Percentiles rank a stretch among this genome's conserved stretches.
These are phyloP conservation scores for Trichosphaerium sp. DNA, from an alignment of 78 protist species.

Conservation along the genomic window DNA sequence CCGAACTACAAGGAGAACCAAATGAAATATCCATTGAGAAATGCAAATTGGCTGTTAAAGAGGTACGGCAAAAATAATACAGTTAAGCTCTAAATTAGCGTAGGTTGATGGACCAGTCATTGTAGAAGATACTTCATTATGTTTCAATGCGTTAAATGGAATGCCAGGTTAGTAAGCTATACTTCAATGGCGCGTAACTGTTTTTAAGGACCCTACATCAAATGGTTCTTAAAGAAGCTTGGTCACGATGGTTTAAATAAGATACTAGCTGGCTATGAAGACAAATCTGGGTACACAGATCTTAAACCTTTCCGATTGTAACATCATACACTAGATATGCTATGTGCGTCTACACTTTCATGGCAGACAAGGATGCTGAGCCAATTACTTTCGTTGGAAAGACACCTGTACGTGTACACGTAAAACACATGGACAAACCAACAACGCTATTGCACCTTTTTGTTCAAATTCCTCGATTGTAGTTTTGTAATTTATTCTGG, in stretches of 20 bases:
- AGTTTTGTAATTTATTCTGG: neutral
- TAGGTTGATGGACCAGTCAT: constrained; percentile 78
- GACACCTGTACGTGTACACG: constrained; percentile 18
- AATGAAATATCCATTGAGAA: constrained; percentile 70
- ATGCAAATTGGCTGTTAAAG: constrained; percentile 62
- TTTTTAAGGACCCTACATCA: no score
- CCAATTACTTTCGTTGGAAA: constrained; percentile 70
- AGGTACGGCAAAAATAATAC: neutral
- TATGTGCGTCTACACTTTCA: constrained; percentile 75
- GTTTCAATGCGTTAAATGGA: constrained; percentile 90
- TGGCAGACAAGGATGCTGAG: constrained; percentile 63
- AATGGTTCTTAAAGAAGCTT: constrained; percentile 88
- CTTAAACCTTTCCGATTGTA: no score
- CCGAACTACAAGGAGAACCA: constrained; percentile 93
- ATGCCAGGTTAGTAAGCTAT: constrained; percentile 88
- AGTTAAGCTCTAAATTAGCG: neutral
- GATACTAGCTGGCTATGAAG: constrained; percentile 69
- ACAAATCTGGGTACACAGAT: constrained; percentile 79
- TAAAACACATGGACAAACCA: neutral
- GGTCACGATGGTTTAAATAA: constrained; percentile 86
- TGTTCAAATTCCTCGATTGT: no score
- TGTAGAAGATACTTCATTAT: constrained; percentile 90
- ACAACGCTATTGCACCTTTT: no score
- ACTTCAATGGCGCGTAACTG: no score
- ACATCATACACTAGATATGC: no score